phyloP scores from a whole-genome alignment of 2,329 filamentous ascomycete genomes.

The Aspergillus caelatus region DNA sequence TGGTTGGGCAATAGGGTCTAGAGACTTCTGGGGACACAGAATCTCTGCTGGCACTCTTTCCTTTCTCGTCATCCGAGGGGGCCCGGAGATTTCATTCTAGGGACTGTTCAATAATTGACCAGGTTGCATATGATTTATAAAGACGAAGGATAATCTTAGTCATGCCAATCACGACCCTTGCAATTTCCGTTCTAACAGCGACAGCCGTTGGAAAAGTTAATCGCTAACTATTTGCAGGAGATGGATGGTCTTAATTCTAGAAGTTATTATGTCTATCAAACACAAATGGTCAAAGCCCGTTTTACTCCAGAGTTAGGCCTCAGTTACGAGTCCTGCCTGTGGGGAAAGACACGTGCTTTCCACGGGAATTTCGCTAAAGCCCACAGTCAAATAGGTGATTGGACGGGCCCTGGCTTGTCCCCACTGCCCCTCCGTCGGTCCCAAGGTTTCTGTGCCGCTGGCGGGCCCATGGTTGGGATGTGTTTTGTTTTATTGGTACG shows the following conservation, averaged over 20 bases:
- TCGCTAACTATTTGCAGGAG: not conserved
- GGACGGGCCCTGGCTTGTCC: not conserved
- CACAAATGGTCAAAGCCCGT: not conserved
- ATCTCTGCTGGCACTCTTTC: not conserved
- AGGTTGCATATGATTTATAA: constrained; percentile 3
- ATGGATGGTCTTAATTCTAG: not conserved
- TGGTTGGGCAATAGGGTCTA: not conserved
- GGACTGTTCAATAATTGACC: not conserved
- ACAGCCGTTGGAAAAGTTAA: not conserved
- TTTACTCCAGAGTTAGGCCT: not conserved
- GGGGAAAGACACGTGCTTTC: constrained; percentile 1
- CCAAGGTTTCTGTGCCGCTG: not conserved
- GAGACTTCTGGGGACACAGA: not conserved
- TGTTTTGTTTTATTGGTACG: not conserved
- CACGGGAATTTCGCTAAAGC: not conserved
- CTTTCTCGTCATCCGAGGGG: not conserved
- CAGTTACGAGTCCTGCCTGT: not conserved
- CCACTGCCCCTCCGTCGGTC: not conserved
- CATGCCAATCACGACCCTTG: not conserved
- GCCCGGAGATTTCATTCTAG: not conserved
- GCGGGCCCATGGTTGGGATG: constrained; percentile 1
- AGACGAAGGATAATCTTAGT: not conserved
- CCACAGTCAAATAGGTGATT: not conserved
- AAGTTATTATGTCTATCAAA: not conserved
- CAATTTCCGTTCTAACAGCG: not conserved